A percentile compares a stretch with the other conserved stretches of the same genome.
These are phyloP conservation scores for Candida sp. DNA, from an alignment of 1,139 yeast species.

Conservation along the genomic window DNA sequence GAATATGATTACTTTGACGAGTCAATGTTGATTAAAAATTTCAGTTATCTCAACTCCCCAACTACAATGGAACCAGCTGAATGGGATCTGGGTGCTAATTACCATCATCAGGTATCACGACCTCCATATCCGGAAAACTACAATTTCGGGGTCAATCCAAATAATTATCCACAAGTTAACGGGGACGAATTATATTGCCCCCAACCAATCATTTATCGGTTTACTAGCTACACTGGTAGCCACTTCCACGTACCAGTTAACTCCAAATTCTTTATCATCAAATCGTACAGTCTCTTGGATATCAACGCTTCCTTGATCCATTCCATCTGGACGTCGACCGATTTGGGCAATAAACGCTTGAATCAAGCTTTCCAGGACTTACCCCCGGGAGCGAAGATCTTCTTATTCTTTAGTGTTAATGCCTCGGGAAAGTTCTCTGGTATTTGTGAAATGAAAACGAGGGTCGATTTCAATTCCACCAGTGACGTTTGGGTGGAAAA, in stretches of 20 bases:
- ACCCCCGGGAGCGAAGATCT: slow-evolving; percentile 29
- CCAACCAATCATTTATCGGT: slow-evolving; percentile 10
- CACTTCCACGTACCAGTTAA: slow-evolving; percentile 12
- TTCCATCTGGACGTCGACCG: slow-evolving; percentile 59
- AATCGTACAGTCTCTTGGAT: slow-evolving; percentile 48
- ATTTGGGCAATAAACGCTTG: slow-evolving; percentile 51
- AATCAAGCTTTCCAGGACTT: slow-evolving; percentile 22
- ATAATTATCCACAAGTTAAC: background rate
- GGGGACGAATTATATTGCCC: background rate
- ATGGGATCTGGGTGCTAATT: background rate
- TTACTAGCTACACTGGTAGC: slow-evolving; percentile 20
- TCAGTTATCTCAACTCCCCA: slow-evolving; percentile 1
- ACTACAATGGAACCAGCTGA: background rate
- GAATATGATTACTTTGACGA: background rate
- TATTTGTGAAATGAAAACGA: slow-evolving; percentile 51
- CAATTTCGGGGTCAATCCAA: background rate
- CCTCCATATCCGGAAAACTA: background rate
- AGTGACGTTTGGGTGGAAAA: slow-evolving; percentile 49
- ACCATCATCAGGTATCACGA: background rate
- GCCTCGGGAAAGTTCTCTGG: slow-evolving; percentile 62
- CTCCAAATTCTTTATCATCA: slow-evolving; percentile 53
- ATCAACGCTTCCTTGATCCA: slow-evolving; percentile 47
- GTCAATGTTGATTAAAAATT: background rate
- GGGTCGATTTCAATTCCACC: slow-evolving; percentile 30
- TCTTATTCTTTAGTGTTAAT: slow-evolving; percentile 56